A percentile compares a stretch with the other conserved stretches of the same genome.
phyloP scores from a whole-genome alignment of 257 asterid genomes.

The Cynanchum wilfordii region DNA sequence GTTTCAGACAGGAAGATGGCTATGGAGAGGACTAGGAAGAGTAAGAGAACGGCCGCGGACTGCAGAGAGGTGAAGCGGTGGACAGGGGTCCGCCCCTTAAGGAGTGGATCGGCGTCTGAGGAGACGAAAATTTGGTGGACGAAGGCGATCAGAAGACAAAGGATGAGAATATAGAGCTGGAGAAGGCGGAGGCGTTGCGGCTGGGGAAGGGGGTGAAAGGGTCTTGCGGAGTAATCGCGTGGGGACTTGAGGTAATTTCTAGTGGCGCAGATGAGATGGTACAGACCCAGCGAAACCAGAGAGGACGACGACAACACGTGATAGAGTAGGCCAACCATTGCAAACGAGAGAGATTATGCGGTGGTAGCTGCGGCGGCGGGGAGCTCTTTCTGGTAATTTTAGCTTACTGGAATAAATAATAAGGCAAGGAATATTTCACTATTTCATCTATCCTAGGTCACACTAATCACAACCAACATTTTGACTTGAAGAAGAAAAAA shows the following conservation, averaged over 20 bases:
- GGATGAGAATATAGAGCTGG: constrained; percentile 55
- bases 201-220: constrained; percentile 52
- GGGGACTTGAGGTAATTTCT: constrained; percentile 65
- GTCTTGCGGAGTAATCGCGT: constrained; percentile 71
- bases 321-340: constrained; percentile 71
- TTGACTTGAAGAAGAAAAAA: neutral
- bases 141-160: constrained; percentile 50
- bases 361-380: too few relatives aligned
- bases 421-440: neutral
- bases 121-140: constrained; percentile 55
- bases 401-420: neutral
- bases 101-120: constrained; percentile 70
- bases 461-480: neutral
- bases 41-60: constrained; percentile 53
- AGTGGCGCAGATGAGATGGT: constrained; percentile 77
- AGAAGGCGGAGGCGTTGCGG: constrained; percentile 42
- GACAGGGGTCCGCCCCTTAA: constrained; percentile 75
- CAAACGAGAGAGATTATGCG: too few relatives aligned
- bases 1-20: constrained; percentile 58
- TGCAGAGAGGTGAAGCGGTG: constrained; percentile 77
- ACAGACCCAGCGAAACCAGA: constrained; percentile 53
- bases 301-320: constrained; percentile 69
- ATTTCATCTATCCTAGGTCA: neutral
- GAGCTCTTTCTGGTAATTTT: neutral
- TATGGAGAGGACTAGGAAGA: constrained; percentile 57